Evolutionary conservation across 345 rosid genomes (phyloP), one percentile per base, ranked within the genome.

Genomic region (Brassica rapa): DNA sequence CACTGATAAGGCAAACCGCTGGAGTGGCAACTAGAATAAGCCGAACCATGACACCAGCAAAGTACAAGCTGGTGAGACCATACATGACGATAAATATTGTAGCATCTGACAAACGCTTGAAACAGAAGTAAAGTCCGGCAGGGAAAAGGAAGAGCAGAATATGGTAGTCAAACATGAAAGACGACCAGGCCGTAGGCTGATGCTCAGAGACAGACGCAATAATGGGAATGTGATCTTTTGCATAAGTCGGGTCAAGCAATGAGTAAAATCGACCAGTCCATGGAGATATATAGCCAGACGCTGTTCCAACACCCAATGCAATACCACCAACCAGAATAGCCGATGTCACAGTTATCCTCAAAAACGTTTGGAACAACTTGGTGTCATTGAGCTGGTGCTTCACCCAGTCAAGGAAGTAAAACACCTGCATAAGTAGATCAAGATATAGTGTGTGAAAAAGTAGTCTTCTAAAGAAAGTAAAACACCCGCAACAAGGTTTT

Each of bases 191-290:
- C 1, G 99, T 96, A 37, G 99, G 99, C 84, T 96, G 99, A 88
- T 96, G 99, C 92, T 96, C 99, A n/a, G 99, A 96, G 67, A 96
- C 99, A 75, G 99, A 96, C 23, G 99, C 99, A 79, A 96, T 96
- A 64, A 93, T 96, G 43, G 99, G 99, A 67, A 93, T 96, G 76
- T 96, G 97, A 86, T 91, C 98, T 85, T 96, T 96, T 1, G 99
- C 99, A 1, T 96, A 96, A 8, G 99, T 96, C 3, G 99, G 99
- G 76, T 96, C 99, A 81, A 96, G 87, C 81, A 93, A 82, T 53
- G 98, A 95, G 84, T 96, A 96, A 77, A 96, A 93, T 8, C 99
- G 86, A 69, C 99, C 99, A 1, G 99, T 91, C 99, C 99, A 96
- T 1, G 99, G 99, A 72, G 98, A 96, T 84, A 96, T 96, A 74